Evolutionary conservation across 163 green algal species (phyloP), one percentile per base, ranked within the genome.

Genomic region (Scenedesmus sp.): DNA sequence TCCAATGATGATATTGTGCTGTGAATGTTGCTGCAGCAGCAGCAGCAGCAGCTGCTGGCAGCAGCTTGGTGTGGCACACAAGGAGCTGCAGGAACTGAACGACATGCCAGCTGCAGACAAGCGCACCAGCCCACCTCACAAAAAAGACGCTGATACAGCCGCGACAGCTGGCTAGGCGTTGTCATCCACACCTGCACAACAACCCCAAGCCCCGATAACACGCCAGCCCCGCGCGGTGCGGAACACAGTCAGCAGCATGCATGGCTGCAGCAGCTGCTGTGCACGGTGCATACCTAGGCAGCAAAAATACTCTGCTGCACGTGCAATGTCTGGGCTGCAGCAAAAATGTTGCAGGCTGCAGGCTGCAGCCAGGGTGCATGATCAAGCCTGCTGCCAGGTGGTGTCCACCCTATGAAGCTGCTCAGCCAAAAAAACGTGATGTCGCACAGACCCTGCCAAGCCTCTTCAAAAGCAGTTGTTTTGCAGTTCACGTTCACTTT

Each of bases 121-220:
- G 65, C n/a, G 70, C 70, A 26, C 24, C 40, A 83, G 42, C 78
- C 42, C 43, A 90, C 85, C 85, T 91, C 87, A 40, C 87, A 91
- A 12, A 86, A 86, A 2, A 91, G 65, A 9, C 87, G 87, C 87
- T 86, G 87, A 44, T 91, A 78, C 42, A 80, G 65, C 30, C 72
- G 85, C 46, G 61, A 49, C 30, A 44, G 42, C 37, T 46, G 24
- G 40, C 24, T 65, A 46, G 83, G 33, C 1, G 61, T 43, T 68
- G 83, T 42, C 83, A 88, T 78, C 10, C 59, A 72, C 43, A 80
- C 56, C 83, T 81, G 83, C 78, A 84, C 43, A 24, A 65, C 7
- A 76, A 76, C 7, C n/a, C n/a, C n/a, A n/a, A n/a, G 40, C 2
- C 30, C 9, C 6, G 9, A 18, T 76, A 18, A 76, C 65, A 16